Evolutionary conservation across 1,284 basidiomycete genomes (phyloP).

Genomic region (Trichosporon inkin): DNA sequence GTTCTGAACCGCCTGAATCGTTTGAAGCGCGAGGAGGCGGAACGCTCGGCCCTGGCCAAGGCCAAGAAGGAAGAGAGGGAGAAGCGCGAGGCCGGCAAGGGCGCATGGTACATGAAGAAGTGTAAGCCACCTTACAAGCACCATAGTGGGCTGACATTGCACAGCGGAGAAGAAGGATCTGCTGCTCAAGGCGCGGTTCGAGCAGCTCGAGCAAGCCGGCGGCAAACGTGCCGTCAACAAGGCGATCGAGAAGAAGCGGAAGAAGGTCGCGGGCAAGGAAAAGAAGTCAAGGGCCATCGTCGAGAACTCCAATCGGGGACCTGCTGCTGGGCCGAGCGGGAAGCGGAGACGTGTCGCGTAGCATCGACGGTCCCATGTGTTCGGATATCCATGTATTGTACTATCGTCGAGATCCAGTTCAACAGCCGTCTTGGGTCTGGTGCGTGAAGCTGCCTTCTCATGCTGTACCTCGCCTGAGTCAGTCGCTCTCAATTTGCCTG

Average conservation of each 20-base stretch:
- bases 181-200: constrained; percentile 67
- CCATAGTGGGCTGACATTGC: not conserved
- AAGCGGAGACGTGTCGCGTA: constrained; percentile 22
- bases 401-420: too few species aligned
- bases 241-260: constrained; percentile 81
- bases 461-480: not conserved
- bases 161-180: constrained; percentile 72
- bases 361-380: not conserved
- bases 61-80: constrained; percentile 66
- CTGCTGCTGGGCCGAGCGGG: constrained; percentile 7
- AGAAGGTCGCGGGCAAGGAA: constrained; percentile 82
- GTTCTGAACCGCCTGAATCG: constrained; percentile 73
- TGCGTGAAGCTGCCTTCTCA: too few species aligned
- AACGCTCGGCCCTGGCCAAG: constrained; percentile 61
- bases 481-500: too few species aligned
- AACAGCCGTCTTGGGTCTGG: too few species aligned
- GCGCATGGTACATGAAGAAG: constrained; percentile 81
- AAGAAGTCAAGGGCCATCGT: constrained; percentile 56
- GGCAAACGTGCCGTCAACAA: constrained; percentile 77
- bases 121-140: constrained; percentile 51
- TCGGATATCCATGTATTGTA: constrained; percentile 1
- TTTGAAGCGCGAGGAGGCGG: constrained; percentile 65
- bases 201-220: constrained; percentile 66
- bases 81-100: constrained; percentile 71
- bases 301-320: constrained; percentile 21